Base-by-base conservation (phyloP, 495 filamentous ascomycete species). In the Penicillium macrosclerotiorum region DNA sequence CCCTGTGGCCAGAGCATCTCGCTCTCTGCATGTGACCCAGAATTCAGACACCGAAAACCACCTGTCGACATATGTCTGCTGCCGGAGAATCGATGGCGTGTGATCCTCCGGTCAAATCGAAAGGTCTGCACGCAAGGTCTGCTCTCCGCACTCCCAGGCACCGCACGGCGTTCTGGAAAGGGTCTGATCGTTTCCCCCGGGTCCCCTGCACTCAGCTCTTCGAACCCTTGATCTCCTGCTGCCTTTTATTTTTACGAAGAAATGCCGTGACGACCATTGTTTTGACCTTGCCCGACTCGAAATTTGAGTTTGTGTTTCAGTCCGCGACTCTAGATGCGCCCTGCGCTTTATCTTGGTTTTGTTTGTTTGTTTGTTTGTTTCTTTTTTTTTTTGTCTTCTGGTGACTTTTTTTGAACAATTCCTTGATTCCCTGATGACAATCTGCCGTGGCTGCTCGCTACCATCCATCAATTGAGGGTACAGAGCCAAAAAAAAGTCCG, bases 261-360 rank as follows among this genome's bases (percentile, higher is more conserved):
- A 60, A 71, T 54, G 64, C 65, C 62, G 45, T 64, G 52, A 67
- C 49, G 59, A 64, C 47, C 34, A 52, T 52, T n/a, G 41, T 48
- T 47, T 45, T 27, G 37, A 51, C 38, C 41, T 32, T 50, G 45
- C 33, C 35, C 32, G 25, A 48, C 36, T 38, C 34, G 48, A 48
- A 44, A 25, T 26, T 39, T 42, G 23, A 14, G 17, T 47, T 44
- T 45, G 39, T 30, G 27, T 43, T 47, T 47, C 37, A 34, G 34
- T 47, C 23, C 46, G 26, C 39, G 47, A 51, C 54, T 63, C 34
- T 60, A 62, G 56, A 62, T 59, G 45, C 52, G 46, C 35, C 45
- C 34, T 40, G 47, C 42, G 52, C 47, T 51, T 55, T 36, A 13
- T 11, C 20, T 39, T 51, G n/a, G 9, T 4, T 30, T 23, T 46